Conservation (phyloP, 257 asterid genomes). For the Solanum appendiculatum region DNA sequence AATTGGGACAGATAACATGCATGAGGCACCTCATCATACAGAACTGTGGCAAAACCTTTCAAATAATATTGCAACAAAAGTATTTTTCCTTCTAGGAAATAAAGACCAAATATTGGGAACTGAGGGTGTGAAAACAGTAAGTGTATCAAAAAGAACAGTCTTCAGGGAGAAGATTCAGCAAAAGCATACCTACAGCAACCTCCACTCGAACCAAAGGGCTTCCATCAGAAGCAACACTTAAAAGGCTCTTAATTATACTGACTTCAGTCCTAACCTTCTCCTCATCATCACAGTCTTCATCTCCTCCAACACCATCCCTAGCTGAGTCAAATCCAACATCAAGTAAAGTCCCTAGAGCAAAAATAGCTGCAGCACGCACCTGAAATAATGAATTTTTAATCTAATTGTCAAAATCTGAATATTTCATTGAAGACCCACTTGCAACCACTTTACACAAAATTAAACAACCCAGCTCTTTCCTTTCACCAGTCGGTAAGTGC, state of each 20-base stretch:
- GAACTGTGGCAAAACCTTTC: neutral
- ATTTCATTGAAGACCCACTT: neutral
- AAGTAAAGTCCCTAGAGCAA: conserved; percentile 79
- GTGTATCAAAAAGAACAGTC: neutral
- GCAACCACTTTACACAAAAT: neutral
- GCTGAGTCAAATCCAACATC: conserved; percentile 77
- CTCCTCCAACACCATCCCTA: conserved; percentile 67
- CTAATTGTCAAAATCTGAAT: neutral
- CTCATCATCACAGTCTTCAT: conserved; percentile 81
- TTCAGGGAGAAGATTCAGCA: neutral
- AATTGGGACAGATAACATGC: neutral
- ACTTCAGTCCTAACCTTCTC: conserved; percentile 82
- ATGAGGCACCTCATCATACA: neutral
- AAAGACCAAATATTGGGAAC: neutral
- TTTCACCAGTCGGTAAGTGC: neutral
- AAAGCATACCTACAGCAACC: conserved; percentile 86
- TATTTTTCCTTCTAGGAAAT: neutral
- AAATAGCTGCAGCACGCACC: conserved; percentile 97
- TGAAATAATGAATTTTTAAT: conserved; percentile 13
- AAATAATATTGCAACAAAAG: neutral
- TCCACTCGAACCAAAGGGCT: conserved; percentile 97
- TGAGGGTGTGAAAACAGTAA: neutral
- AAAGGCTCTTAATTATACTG: conserved; percentile 57
- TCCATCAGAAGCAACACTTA: conserved; percentile 84
- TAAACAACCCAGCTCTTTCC: neutral